A percentile compares a stretch with the other conserved stretches of the same genome.
Conservation (phyloP, 495 filamentous ascomycete genomes). For the Cladorrhinum samala region DNA sequence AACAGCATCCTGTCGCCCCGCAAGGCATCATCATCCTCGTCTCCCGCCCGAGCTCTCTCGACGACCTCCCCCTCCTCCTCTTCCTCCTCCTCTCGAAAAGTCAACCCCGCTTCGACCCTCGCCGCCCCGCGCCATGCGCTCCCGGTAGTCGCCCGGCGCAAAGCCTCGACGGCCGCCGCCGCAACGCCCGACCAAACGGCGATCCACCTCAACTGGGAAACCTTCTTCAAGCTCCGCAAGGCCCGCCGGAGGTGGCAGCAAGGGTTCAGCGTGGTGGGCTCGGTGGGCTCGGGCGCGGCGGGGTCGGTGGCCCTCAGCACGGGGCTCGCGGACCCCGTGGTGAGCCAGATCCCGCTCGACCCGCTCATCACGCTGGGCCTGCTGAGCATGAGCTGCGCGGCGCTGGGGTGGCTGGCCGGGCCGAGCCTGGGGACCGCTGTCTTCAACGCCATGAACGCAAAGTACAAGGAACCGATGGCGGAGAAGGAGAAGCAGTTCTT, state of each 20-base stretch:
- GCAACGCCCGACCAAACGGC: slow-evolving; percentile 21
- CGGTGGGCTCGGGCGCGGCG: slow-evolving; percentile 47
- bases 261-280: slow-evolving; percentile 61
- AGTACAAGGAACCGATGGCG: slow-evolving; percentile 59
- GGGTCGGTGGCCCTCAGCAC: slow-evolving; percentile 60
- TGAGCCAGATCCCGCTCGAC: slow-evolving; percentile 67
- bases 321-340: slow-evolving; percentile 60
- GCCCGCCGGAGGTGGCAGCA: slow-evolving; percentile 78
- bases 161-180: slow-evolving; percentile 16
- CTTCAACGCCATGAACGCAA: slow-evolving; percentile 65
- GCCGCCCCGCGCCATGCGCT: too few species aligned
- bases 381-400: slow-evolving; percentile 63
- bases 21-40: slow-evolving; percentile 13
- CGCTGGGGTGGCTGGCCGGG: slow-evolving; percentile 77
- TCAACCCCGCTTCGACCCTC: slow-evolving; percentile 7
- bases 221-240: slow-evolving; percentile 84
- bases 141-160: slow-evolving; percentile 13
- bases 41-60: slow-evolving; percentile 3
- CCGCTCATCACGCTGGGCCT: slow-evolving; percentile 78
- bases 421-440: slow-evolving; percentile 69
- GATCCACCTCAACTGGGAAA: slow-evolving; percentile 72
- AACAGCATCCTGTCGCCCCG: too few species aligned
- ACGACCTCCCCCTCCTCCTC: slow-evolving; percentile 8
- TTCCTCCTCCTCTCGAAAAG: slow-evolving; percentile 11
- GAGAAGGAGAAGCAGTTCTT: slow-evolving; percentile 92